Base-by-base conservation (phyloP, 2,329 filamentous ascomycete species). In the Didymella pomorum region DNA sequence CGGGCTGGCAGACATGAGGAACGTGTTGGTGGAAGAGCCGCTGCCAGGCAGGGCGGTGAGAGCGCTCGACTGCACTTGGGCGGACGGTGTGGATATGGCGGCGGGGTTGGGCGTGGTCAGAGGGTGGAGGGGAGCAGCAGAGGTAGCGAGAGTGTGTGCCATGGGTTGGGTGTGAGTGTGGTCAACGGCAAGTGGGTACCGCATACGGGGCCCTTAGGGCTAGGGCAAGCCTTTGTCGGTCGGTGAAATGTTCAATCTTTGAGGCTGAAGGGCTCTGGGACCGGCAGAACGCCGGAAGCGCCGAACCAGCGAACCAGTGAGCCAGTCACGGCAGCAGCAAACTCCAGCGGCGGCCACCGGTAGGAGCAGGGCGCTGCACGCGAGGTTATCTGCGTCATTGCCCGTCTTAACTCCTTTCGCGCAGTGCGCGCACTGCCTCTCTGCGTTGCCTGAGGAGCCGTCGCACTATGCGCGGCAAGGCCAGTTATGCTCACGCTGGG, bases 1-100 rank as follows among this genome's bases (percentile, higher is more conserved):
- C 14, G 93, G 92, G 72, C 92, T 74, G 44, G 75, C 91, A 18
- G 92, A 89, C 91, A 98, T 95, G 72, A 97, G 88, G 80, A 94
- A 97, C 23, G 93, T 93, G 73, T 91, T 91, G 79, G 89, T 91
- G 78, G 86, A 88, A 47, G 84, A 78, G 61, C 82, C 83, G 35
- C 79, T 77, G 11, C 82, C 83, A 47, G 82, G 82, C 48, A 79
- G 73, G 58, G 60, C 62, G 80, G 79, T 71, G 60, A 64, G 61
- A 81, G 84, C 44, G 73, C 81, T 81, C 43, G 78, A 69, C 20
- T 21, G 37, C 18, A 18, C 37, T 51, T 68, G 72, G 66, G 75
- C 76, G 67, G 75, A 76, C 67, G 68, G 76, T 60, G 77, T 74
- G 35, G 73, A 63, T 56, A 69, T 53, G 44, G 63, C 42, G 62